Base-by-base conservation (phyloP, 1,284 basidiomycete species). In the Ceratobasidium sp. region DNA sequence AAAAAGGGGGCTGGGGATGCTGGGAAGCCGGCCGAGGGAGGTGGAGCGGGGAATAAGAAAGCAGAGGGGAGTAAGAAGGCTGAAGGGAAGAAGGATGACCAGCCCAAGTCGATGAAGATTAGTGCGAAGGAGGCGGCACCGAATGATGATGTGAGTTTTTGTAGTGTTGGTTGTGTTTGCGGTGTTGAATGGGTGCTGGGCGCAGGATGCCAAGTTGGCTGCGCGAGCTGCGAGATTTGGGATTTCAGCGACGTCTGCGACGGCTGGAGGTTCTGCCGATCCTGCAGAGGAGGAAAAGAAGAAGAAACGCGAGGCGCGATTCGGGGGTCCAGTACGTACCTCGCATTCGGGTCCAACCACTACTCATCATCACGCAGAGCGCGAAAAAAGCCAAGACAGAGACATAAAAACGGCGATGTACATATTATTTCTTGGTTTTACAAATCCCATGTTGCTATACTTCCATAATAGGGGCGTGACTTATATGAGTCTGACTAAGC, bases 291-390 rank as follows among this genome's bases (percentile, higher is more conserved):
- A 80, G 15, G 80, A 80, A 46, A 79, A 73, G 74, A 75, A 68
- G 44, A 61, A 79, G 57, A 80, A 80, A 59, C 80, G 80, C 48
- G 80, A 77, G 50, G 80, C 80, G 42, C 67, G 73, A 33, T 80
- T 80, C 56, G 80, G 78, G 20, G 78, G 52, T 26, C 76, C 78
- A 1, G 78, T 79, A 48, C 67, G 78, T 74, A 2, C 42, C 4
- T 40, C 17, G 15, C 56, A n/a, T n/a, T 17, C 48, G 12, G 33
- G 23, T 48, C 9, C 23, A 15, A 17, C 7, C n/a, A 20, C 20
- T 42, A 38, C 54, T 62, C 4, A 64, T 44, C 40, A 17, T 28
- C 1, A 12, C 62, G 12, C 52, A 79, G 75, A 61, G 38, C 12
- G 68, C 62, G 42, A 77, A 79, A 56, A 79, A 77, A 52, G 68